These are phyloP conservation scores for Chenopodium album DNA, from an alignment of 148 eudicot species.

Conservation along the genomic window DNA sequence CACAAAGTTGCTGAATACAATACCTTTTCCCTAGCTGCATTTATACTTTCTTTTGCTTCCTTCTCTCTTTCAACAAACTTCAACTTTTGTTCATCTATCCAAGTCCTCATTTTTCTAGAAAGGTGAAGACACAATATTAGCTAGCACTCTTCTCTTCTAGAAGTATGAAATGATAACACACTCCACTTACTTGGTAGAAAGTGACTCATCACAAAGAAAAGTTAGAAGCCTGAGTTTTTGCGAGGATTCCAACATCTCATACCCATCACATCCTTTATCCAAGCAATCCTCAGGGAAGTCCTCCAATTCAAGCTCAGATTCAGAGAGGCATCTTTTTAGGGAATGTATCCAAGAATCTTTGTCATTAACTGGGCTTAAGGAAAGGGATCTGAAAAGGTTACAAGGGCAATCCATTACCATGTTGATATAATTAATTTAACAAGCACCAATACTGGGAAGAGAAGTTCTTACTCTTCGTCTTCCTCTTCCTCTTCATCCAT, in stretches of 20 bases:
- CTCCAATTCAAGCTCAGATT: conserved; percentile 38
- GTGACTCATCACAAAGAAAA: conserved; percentile 81
- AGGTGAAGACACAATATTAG: neutral
- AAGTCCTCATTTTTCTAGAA: conserved; percentile 60
- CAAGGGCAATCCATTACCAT: conserved; percentile 9
- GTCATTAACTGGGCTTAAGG: conserved; percentile 36
- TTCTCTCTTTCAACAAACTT: conserved; percentile 47
- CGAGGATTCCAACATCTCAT: conserved; percentile 57
- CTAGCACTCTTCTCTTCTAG: neutral
- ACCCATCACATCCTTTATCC: conserved; percentile 48
- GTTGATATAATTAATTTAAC: neutral
- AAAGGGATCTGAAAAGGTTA: conserved; percentile 33
- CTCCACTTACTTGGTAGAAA: conserved; percentile 59
- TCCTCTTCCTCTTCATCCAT: conserved; percentile 41
- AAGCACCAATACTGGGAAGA: neutral
- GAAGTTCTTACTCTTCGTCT: conserved; percentile 25
- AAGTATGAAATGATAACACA: neutral
- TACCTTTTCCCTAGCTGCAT: conserved; percentile 72
- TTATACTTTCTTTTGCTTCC: conserved; percentile 61
- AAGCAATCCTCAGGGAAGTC: conserved; percentile 45
- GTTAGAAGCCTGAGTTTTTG: conserved; percentile 64
- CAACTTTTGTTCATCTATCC: conserved; percentile 61
- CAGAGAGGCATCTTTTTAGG: conserved; percentile 45
- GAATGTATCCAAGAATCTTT: conserved; percentile 51
- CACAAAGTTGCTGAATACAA: neutral